Base-by-base conservation (phyloP, 768 basidiomycete species). In the Collybia sordida region DNA sequence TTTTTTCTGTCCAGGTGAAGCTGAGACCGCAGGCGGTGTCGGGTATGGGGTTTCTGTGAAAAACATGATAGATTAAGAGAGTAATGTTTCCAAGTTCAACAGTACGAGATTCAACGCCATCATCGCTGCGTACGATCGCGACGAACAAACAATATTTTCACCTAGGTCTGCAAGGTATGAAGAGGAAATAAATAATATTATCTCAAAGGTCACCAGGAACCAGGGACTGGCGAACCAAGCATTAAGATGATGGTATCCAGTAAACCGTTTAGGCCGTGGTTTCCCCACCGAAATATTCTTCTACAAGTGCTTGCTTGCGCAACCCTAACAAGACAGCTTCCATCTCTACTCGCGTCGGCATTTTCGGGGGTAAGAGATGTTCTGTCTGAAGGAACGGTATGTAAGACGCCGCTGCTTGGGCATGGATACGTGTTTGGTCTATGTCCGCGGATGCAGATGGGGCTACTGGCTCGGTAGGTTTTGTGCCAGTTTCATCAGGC, bases 311-410 rank as follows among this genome's bases (percentile, higher is more conserved):
- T 69, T 85, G 80, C 71, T 96, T 95, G 62, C 88, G 77, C 54
- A 93, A 71, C 22, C 78, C 79, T 49, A 97, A 74, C 47, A 97
- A 64, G 8, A 89, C 80, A 18, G 67, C 64, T 63, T 91, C 91
- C 88, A 92, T 87, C 66, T 95, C 90, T 40, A 82, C 80, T 49
- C 79, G 74, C 1, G 81, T 82, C 1, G 90, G 89, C 67, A 95
- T 66, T 57, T 80, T 84, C 0, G 93, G 93, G 9, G 86, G 82
- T 45, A 90, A 61, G 7, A 96, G 76, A 51, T 85, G 77, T 53
- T 87, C 85, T 17, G 85, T 71, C 17, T 82, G 72, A n/a, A 95
- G 72, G 69, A 93, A 89, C 2, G 86, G 76, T 14, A 93, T 86
- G 57, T 81, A 81, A 2, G 85, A 73, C 0, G 86, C 85, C 12